Evolutionary conservation across 164 flowering plant species (phyloP), one percentile per base, ranked within the genome.

Genomic region (Tetracentron sinense): DNA sequence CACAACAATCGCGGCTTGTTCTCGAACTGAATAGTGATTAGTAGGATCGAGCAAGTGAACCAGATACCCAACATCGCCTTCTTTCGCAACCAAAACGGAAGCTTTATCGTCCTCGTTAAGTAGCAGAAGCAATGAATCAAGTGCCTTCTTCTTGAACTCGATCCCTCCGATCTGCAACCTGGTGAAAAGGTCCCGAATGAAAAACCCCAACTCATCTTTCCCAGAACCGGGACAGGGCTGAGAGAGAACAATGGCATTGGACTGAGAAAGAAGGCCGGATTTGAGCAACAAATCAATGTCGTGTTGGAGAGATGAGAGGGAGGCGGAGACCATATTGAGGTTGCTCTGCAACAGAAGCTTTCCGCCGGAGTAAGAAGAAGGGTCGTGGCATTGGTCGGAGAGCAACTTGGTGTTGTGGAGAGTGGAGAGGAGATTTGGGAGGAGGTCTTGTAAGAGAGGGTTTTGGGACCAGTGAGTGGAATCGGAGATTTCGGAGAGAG

Each of bases 341-440:
- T 91, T 86, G 81, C 87, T 82, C 78, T 89, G 96, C 83, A 82
- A 77, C 33, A 68, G 73, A 17, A 91, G 87, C 82, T 91, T 91
- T 25, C 97, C 96, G 58, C 78, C 80, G 48, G 69, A 23, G 75
- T 56, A 73, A 33, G 75, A 31, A 5, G 65, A 31, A 10, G 80
- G 29, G 29, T 66, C 75, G 47, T 68, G 55, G 73, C 87, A 83
- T 52, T 76, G 83, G 54, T 68, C 65, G 69, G 77, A 68, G 63
- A 89, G 89, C 38, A 82, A 51, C 1, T 69, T 66, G 65, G 74
- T 71, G 61, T 77, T 81, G 33, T 60, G 82, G 58, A 90, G 85
- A 25, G 86, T 74, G 60, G 85, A 66, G 58, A 81, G 79, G 22
- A 84, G 72, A 29, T 63, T 63, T 12, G 88, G 92, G 64, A 88